Percentiles rank a stretch among this genome's conserved stretches.
Conservation (phyloP, 306 rosid species). For the Acmispon strigosus region DNA sequence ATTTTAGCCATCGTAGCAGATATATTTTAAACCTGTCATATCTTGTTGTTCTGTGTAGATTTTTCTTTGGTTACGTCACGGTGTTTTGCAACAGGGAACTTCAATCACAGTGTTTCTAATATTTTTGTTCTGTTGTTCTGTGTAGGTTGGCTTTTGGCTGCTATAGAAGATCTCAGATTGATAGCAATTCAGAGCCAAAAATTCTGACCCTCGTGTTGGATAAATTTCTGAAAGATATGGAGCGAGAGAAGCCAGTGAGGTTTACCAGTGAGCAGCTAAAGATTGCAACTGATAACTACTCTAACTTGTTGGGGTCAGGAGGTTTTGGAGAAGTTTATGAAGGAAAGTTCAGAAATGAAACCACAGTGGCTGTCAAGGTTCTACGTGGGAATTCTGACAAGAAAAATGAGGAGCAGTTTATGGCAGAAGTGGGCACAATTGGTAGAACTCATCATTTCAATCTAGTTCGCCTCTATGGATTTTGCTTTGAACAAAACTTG, state of each 20-base stretch:
- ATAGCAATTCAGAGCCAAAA: too few species aligned
- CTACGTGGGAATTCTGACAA: constrained; percentile 16
- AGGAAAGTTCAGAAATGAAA: constrained; percentile 31
- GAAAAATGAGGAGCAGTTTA: constrained; percentile 36
- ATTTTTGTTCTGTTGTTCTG: too few species aligned
- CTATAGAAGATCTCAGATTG: too few species aligned
- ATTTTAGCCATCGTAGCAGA: too few species aligned
- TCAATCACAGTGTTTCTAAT: too few species aligned
- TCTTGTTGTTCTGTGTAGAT: too few species aligned
- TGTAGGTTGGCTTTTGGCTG: too few species aligned
- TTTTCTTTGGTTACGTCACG: too few species aligned
- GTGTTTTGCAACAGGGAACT: too few species aligned
- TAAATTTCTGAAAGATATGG: constrained; percentile 30
- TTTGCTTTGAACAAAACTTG: constrained; percentile 32
- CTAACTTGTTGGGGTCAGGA: constrained; percentile 37
- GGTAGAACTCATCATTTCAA: constrained; percentile 40
- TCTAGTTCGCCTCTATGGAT: constrained; percentile 38
- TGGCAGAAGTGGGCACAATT: constrained; percentile 33
- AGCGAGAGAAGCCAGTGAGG: constrained; percentile 35
- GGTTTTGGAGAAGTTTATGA: constrained; percentile 41
- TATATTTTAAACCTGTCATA: too few species aligned
- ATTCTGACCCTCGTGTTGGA: constrained; percentile 19
- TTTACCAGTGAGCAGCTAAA: constrained; percentile 19
- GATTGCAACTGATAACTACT: constrained; percentile 34
- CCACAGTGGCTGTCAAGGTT: constrained; percentile 41